These are phyloP conservation scores for Wallacemonas sp. DNA, from an alignment of 208 protist genomes.

Conservation along the genomic window DNA sequence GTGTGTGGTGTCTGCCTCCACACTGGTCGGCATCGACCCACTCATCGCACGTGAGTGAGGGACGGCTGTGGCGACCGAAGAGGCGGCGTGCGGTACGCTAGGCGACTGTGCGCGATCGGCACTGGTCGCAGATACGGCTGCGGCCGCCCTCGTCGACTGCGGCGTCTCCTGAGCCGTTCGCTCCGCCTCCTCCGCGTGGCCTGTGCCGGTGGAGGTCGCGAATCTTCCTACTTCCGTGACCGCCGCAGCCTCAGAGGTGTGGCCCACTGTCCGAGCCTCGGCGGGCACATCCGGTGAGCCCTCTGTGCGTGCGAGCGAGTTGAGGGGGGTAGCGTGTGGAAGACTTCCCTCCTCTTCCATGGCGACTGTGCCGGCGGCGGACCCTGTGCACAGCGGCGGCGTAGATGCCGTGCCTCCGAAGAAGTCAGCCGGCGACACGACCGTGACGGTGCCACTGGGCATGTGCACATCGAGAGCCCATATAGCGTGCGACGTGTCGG, in stretches of 20 bases:
- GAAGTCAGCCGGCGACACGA: conserved; percentile 19
- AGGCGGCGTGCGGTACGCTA: not conserved
- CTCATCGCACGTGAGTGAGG: no score
- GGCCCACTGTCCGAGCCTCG: no score
- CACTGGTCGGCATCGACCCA: no score
- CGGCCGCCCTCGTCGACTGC: no score
- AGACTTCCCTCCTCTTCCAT: conserved; percentile 4
- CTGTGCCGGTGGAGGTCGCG: no score
- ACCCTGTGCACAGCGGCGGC: conserved; percentile 6
- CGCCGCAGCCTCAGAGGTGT: no score
- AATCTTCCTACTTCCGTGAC: no score
- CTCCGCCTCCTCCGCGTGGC: no score
- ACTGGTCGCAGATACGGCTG: no score
- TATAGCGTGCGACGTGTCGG: conserved; percentile 38
- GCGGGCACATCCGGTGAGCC: not conserved
- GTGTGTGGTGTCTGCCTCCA: not conserved
- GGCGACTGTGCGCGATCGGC: not conserved
- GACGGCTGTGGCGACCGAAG: no score
- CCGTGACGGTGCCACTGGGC: conserved; percentile 1
- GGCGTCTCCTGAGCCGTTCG: no score
- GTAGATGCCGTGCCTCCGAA: no score
- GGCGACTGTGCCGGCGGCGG: not conserved
- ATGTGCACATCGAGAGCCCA: conserved; percentile 54
- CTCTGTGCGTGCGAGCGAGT: not conserved
- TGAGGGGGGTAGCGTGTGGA: not conserved